phyloP scores from a whole-genome alignment of 495 filamentous ascomycete genomes.

The Talaromyces thailandensis region DNA sequence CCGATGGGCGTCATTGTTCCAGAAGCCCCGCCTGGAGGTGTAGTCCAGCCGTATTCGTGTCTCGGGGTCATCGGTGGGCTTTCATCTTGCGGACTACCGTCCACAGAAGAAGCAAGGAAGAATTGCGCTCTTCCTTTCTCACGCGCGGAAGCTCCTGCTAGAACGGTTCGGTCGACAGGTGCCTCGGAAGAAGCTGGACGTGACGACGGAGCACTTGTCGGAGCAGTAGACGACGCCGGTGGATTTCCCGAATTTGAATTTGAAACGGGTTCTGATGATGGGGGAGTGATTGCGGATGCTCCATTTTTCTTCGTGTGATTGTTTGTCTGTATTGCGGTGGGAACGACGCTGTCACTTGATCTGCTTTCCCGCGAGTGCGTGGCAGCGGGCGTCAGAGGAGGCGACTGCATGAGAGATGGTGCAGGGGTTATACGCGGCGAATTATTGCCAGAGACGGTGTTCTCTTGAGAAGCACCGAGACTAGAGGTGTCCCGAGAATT shows the following conservation, averaged over 20 bases:
- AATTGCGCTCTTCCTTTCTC: conserved; percentile 61
- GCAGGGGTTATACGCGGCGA: conserved; percentile 41
- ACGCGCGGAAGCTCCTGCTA: conserved; percentile 32
- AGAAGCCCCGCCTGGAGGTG: conserved; percentile 47
- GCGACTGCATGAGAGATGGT: conserved; percentile 66
- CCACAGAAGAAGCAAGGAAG: conserved; percentile 55
- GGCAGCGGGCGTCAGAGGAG: conserved; percentile 80
- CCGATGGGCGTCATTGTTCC: conserved; percentile 71
- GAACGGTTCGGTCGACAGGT: conserved; percentile 20
- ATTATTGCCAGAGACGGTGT: conserved; percentile 26
- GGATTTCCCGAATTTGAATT: conserved; percentile 8
- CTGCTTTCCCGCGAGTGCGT: conserved; percentile 48
- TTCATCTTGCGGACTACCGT: conserved; percentile 39
- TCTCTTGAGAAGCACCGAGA: conserved; percentile 29
- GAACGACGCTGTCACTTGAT: conserved; percentile 15
- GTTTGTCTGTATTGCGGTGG: conserved; percentile 13
- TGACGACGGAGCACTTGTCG: conserved; percentile 31
- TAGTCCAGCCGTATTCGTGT: conserved; percentile 44
- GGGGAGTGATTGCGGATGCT: conserved; percentile 55
- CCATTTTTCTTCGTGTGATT: conserved; percentile 24
- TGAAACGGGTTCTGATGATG: conserved; percentile 43
- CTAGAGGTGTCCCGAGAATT: conserved; percentile 37
- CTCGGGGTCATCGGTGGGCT: conserved; percentile 49
- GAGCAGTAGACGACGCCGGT: conserved; percentile 22
- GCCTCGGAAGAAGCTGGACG: conserved; percentile 40